These are phyloP conservation scores for Francoa sonchifolia DNA, from an alignment of 441 rosid genomes.

Conservation along the genomic window DNA sequence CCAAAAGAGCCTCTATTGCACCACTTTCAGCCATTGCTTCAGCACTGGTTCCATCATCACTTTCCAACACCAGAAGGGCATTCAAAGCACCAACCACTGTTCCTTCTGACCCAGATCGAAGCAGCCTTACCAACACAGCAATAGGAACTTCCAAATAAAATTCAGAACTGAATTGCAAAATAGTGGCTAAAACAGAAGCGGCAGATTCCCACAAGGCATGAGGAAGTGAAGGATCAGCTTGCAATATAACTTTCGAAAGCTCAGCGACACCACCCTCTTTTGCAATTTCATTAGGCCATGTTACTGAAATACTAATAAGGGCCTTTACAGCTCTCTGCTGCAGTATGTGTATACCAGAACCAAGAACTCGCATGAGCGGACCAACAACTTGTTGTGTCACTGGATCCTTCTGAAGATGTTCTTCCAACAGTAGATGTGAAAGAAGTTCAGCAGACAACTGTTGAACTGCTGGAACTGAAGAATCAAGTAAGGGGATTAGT, in stretches of 20 bases:
- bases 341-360: constrained; percentile 78
- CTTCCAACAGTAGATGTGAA: constrained; percentile 79
- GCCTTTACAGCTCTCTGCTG: constrained; percentile 99
- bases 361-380: constrained; percentile 80
- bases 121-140: constrained; percentile 90
- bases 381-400: constrained; percentile 72
- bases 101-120: constrained; percentile 74
- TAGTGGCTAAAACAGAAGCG: constrained; percentile 74
- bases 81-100: constrained; percentile 85
- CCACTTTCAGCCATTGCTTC: constrained; percentile 99
- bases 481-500: constrained; percentile 86
- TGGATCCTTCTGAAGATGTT: constrained; percentile 87
- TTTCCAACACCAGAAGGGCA: constrained; percentile 96
- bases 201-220: constrained; percentile 96
- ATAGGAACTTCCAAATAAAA: constrained; percentile 94
- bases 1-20: constrained; percentile 95
- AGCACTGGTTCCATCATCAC: constrained; percentile 93
- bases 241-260: constrained; percentile 87
- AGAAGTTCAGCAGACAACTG: constrained; percentile 99
- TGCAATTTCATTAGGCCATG: constrained; percentile 95
- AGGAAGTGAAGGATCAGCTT: constrained; percentile 89
- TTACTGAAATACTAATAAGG: constrained; percentile 78
- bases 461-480: constrained; percentile 88
- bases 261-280: constrained; percentile 95
- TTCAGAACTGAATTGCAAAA: constrained; percentile 96